Base-by-base conservation (phyloP, 176 grass and related monocot genomes). In the Bonia amplexicaulis region DNA sequence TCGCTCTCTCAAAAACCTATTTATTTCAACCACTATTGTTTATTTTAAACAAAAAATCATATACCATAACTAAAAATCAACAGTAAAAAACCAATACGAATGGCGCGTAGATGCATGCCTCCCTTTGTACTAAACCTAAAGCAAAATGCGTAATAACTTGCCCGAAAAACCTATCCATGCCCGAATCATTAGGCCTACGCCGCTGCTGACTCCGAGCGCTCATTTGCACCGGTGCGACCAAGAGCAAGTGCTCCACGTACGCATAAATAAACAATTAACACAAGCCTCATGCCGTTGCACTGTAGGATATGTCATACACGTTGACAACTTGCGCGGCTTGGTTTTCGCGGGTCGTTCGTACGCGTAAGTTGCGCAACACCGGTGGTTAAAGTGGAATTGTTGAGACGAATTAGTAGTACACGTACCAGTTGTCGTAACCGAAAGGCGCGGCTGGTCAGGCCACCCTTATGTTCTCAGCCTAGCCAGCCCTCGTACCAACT, bases 121-220 rank as follows among this genome's bases (percentile, higher is more conserved):
- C 11, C 10, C 6, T 0, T 61, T 26, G 4, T 26, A 26, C 11
- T 17, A 41, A 5, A 66, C 59, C 11, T 12, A 41, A 8, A 66
- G 46, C 46, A 46, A 54, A 59, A 76, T 23, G 47, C 64, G 23
- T 23, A 69, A 53, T 53, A 58, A 58, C 20, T 9, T 11, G 59
- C 23, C 5, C 59, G 1, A 26, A 2, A 9, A 44, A 46, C 39
- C 37, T 33, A 59, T 70, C 66, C 14, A 66, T 66, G 71, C 45
- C 82, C 12, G 53, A 74, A 74, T 84, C 81, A 74, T 84, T 65
- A 65, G 42, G 19, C 45, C 70, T 74, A 74, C 54, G 29, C 55
- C 25, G 9, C 11, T 83, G 80, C 53, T 61, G 80, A 22, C 69
- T 83, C 55, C 16, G 23, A 48, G 39, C 53, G 16, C 80, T 61